Conservation (phyloP, 106 monocot species). For the Dendrobium nobile region DNA sequence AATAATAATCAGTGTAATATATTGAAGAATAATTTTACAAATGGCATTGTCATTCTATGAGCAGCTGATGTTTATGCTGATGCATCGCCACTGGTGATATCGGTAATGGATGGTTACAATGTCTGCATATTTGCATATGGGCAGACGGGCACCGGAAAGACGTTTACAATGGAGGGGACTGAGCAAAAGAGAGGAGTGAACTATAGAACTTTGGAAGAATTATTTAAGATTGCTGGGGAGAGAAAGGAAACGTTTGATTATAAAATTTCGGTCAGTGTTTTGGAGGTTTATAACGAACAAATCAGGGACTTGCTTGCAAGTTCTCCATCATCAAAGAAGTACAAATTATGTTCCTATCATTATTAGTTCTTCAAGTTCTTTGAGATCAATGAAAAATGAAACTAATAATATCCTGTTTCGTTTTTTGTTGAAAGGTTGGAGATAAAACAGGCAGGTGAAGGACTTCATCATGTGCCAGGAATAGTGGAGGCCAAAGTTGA, state of each 20-base stretch:
- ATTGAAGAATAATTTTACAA: too few relatives aligned
- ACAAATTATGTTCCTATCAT: neutral
- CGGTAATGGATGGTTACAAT: constrained; percentile 83
- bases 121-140: constrained; percentile 93
- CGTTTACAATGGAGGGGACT: constrained; percentile 86
- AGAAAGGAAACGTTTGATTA: constrained; percentile 62
- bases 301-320: constrained; percentile 73
- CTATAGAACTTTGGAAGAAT: constrained; percentile 77
- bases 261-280: constrained; percentile 71
- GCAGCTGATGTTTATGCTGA: constrained; percentile 73
- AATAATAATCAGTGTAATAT: too few relatives aligned
- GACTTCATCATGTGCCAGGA: constrained; percentile 73
- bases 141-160: constrained; percentile 86
- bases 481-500: constrained; percentile 69
- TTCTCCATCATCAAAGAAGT: constrained; percentile 78
- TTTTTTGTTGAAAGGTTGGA: constrained; percentile 39
- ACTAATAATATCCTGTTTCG: neutral
- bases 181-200: constrained; percentile 77
- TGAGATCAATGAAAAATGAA: neutral
- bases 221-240: constrained; percentile 58
- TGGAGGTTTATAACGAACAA: constrained; percentile 91
- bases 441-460: constrained; percentile 68
- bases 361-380: neutral
- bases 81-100: constrained; percentile 75
- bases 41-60: neutral